Percentiles rank a stretch among this genome's conserved stretches.
Evolutionary conservation across 2,329 filamentous ascomycete species (phyloP).

Genomic region (Alternaria viburni): DNA sequence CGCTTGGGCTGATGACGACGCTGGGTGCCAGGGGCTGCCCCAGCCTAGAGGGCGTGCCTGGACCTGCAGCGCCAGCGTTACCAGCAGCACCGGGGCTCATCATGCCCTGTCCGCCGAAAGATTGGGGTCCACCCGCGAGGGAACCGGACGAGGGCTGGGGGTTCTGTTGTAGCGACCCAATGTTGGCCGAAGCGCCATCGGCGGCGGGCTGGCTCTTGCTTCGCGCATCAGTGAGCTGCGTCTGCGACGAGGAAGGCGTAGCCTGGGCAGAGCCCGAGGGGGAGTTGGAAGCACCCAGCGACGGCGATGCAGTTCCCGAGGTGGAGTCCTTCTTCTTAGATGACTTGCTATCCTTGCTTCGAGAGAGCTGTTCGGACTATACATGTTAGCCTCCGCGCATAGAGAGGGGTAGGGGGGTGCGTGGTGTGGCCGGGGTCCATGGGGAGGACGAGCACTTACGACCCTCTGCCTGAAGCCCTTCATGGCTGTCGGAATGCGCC

Average conservation of each 20-base stretch:
- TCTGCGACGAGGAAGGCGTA: conserved; percentile 89
- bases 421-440: conserved; percentile 28
- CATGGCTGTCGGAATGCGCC: conserved; percentile 68
- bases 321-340: conserved; percentile 66
- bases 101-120: conserved; percentile 39
- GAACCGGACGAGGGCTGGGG: conserved; percentile 41
- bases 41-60: conserved; percentile 67
- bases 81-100: conserved; percentile 40
- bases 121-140: conserved; percentile 39
- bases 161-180: conserved; percentile 39
- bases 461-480: conserved; percentile 98
- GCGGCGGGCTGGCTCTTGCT: conserved; percentile 74
- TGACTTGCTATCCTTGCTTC: conserved; percentile 86
- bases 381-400: conserved; percentile 55
- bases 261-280: conserved; percentile 66
- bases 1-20: conserved; percentile 93
- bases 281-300: conserved; percentile 64
- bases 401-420: conserved; percentile 28
- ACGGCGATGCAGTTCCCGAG: conserved; percentile 80
- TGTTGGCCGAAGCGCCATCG: conserved; percentile 35
- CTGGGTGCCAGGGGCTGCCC: conserved; percentile 75
- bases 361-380: conserved; percentile 83
- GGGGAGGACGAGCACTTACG: conserved; percentile 65
- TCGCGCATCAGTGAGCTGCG: conserved; percentile 81
- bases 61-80: conserved; percentile 56